phyloP scores from a whole-genome alignment of 2,329 filamentous ascomycete species.

The Trichoderma sp. region DNA sequence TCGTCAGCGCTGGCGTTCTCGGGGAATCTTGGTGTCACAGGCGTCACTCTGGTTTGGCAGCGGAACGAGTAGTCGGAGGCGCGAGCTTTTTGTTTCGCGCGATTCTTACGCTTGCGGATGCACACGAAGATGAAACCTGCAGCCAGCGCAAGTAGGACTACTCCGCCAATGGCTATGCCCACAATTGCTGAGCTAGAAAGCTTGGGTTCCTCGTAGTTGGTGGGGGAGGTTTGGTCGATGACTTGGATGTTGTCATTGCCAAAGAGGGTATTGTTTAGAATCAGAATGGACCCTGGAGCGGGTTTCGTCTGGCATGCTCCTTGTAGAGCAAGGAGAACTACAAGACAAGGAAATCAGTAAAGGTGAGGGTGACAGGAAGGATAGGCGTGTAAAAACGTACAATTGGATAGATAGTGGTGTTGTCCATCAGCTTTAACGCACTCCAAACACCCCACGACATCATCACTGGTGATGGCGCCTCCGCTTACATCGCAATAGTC shows the following conservation, averaged over 20 bases:
- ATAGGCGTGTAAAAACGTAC: slow-evolving; percentile 34
- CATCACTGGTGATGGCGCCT: slow-evolving; percentile 32
- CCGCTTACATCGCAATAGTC: slow-evolving; percentile 46
- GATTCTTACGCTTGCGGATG: slow-evolving; percentile 44
- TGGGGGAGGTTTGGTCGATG: neutral
- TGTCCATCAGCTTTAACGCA: slow-evolving; percentile 45
- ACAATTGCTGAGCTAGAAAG: slow-evolving; percentile 42
- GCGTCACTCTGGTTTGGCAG: slow-evolving; percentile 38
- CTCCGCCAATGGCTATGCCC: slow-evolving; percentile 41
- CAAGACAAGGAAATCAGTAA: neutral
- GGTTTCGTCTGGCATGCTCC: slow-evolving; percentile 51
- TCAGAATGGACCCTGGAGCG: slow-evolving; percentile 33
- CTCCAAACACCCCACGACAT: slow-evolving; percentile 41
- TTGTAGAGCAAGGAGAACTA: slow-evolving; percentile 50
- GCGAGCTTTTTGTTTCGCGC: slow-evolving; percentile 6
- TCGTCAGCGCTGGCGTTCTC: slow-evolving; percentile 1
- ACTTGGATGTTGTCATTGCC: slow-evolving; percentile 26
- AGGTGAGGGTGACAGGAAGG: neutral
- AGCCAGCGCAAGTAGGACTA: slow-evolving; percentile 37
- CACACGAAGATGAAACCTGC: slow-evolving; percentile 44
- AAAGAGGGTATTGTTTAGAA: slow-evolving; percentile 47
- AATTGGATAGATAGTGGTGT: slow-evolving; percentile 48
- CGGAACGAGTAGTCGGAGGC: slow-evolving; percentile 49
- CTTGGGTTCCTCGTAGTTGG: slow-evolving; percentile 1
- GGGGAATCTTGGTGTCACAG: neutral